Evolutionary conservation across 768 basidiomycete species (phyloP).

Genomic region (Xerocomellus intermedius): DNA sequence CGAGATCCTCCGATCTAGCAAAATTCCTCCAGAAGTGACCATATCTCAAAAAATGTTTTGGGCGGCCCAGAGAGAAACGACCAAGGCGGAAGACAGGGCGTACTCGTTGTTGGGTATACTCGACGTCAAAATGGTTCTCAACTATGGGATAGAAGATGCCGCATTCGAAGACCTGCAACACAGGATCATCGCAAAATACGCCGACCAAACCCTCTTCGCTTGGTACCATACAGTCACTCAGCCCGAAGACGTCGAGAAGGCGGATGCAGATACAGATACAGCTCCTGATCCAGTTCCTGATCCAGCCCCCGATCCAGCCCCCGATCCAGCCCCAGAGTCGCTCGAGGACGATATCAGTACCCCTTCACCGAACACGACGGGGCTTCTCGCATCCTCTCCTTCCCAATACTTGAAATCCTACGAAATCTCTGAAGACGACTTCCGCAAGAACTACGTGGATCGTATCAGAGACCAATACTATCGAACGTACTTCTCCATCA

Average conservation of each 20-base stretch:
- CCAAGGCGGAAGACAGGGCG: slow-evolving; percentile 26
- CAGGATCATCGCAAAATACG: slow-evolving; percentile 17
- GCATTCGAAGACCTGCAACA: slow-evolving; percentile 28
- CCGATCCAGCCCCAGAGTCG: neutral
- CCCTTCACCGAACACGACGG: slow-evolving; percentile 12
- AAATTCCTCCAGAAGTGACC: slow-evolving; percentile 9
- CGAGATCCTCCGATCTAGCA: slow-evolving; percentile 13
- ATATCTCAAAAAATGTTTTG: slow-evolving; percentile 30
- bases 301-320: neutral
- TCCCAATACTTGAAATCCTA: slow-evolving; percentile 19
- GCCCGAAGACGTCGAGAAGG: slow-evolving; percentile 14
- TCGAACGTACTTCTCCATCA: slow-evolving; percentile 16
- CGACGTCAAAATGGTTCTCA: slow-evolving; percentile 14
- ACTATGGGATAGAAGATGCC: slow-evolving; percentile 25
- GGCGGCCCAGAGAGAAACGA: slow-evolving; percentile 26
- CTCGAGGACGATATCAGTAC: neutral
- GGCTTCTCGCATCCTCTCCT: slow-evolving; percentile 26
- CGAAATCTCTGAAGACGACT: slow-evolving; percentile 21
- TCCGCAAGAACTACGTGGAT: slow-evolving; percentile 19
- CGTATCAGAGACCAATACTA: slow-evolving; percentile 10
- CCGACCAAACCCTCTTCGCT: slow-evolving; percentile 29
- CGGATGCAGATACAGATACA: neutral
- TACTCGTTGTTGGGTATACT: slow-evolving; percentile 33
- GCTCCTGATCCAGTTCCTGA: neutral
- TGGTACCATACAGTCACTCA: slow-evolving; percentile 17